These are phyloP conservation scores for Lactarius sp. DNA, from an alignment of 768 basidiomycete genomes.

Conservation along the genomic window DNA sequence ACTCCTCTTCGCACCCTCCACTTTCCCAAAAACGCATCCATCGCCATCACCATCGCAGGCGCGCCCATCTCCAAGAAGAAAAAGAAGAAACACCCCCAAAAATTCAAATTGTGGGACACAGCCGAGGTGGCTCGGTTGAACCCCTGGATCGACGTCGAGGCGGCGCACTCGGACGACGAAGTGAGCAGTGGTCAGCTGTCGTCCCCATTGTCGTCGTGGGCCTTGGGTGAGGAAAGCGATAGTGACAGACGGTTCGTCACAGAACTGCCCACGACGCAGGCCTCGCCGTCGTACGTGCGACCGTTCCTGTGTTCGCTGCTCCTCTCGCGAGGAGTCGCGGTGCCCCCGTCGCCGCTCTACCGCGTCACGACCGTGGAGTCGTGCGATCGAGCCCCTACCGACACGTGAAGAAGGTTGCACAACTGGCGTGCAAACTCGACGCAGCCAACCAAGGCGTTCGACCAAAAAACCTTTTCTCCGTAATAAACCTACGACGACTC, in stretches of 20 bases:
- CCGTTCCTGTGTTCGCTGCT: slow-evolving; percentile 51
- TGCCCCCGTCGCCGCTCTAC: slow-evolving; percentile 30
- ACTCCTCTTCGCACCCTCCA: slow-evolving; percentile 35
- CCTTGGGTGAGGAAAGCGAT: slow-evolving; percentile 45
- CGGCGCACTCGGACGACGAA: slow-evolving; percentile 81
- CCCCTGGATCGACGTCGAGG: slow-evolving; percentile 62
- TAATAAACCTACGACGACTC: too few relatives aligned
- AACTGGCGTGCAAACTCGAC: too few relatives aligned
- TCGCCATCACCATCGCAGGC: slow-evolving; percentile 16
- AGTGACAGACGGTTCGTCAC: slow-evolving; percentile 64
- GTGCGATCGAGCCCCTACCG: slow-evolving; percentile 48
- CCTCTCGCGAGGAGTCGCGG: slow-evolving; percentile 44
- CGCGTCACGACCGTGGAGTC: slow-evolving; percentile 29
- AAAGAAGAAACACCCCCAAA: slow-evolving; percentile 22
- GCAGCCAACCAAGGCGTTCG: too few relatives aligned
- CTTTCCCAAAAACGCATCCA: slow-evolving; percentile 32
- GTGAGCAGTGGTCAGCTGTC: slow-evolving; percentile 57
- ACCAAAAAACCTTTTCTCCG: too few relatives aligned
- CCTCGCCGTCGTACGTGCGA: slow-evolving; percentile 54
- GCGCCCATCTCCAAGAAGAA: slow-evolving; percentile 17
- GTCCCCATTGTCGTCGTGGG: slow-evolving; percentile 39
- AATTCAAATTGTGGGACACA: slow-evolving; percentile 30
- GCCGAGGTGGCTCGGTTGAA: slow-evolving; percentile 37
- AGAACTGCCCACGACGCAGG: slow-evolving; percentile 61
- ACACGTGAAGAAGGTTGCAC: too few relatives aligned